A percentile compares a stretch with the other conserved stretches of the same genome.
These are phyloP conservation scores for Populus nigra DNA, from an alignment of 345 rosid genomes.

Conservation along the genomic window DNA sequence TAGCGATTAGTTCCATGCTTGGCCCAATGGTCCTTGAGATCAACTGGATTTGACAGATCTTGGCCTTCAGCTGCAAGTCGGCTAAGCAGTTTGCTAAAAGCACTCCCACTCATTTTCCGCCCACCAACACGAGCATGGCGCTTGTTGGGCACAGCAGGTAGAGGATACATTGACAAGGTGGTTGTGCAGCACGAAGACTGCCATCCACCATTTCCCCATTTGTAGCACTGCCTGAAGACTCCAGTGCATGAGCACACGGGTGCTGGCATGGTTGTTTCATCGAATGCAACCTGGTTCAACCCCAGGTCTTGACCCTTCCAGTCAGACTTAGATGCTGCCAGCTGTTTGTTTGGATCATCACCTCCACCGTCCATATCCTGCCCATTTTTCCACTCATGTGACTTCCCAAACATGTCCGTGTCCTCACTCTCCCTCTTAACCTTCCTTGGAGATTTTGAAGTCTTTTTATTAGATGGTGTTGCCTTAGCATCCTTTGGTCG, in stretches of 20 bases:
- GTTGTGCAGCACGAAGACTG: conserved; percentile 99
- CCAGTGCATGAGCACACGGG: conserved; percentile 98
- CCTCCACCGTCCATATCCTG: conserved; percentile 47
- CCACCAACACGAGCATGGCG: conserved; percentile 92
- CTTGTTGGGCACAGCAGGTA: conserved; percentile 86
- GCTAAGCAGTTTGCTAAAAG: conserved; percentile 91
- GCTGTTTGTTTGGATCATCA: conserved; percentile 47
- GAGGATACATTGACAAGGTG: conserved; percentile 74
- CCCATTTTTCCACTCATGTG: conserved; percentile 49
- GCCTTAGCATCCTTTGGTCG: conserved; percentile 64
- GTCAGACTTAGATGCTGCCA: conserved; percentile 56
- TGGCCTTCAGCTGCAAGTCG: conserved; percentile 60
- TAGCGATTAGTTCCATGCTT: conserved; percentile 38
- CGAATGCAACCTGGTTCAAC: conserved; percentile 84
- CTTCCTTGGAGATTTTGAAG: conserved; percentile 61
- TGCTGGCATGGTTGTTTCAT: conserved; percentile 85
- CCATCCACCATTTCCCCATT: conserved; percentile 99
- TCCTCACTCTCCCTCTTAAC: conserved; percentile 77
- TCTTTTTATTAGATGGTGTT: conserved; percentile 50
- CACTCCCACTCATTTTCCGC: conserved; percentile 96
- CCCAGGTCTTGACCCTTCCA: conserved; percentile 90
- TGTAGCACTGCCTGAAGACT: conserved; percentile 81
- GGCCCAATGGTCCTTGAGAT: conserved; percentile 38
- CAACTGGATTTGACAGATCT: conserved; percentile 32
- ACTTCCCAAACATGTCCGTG: conserved; percentile 56